phyloP scores from a whole-genome alignment of 2,329 filamentous ascomycete genomes.

The Scedosporium boydii region DNA sequence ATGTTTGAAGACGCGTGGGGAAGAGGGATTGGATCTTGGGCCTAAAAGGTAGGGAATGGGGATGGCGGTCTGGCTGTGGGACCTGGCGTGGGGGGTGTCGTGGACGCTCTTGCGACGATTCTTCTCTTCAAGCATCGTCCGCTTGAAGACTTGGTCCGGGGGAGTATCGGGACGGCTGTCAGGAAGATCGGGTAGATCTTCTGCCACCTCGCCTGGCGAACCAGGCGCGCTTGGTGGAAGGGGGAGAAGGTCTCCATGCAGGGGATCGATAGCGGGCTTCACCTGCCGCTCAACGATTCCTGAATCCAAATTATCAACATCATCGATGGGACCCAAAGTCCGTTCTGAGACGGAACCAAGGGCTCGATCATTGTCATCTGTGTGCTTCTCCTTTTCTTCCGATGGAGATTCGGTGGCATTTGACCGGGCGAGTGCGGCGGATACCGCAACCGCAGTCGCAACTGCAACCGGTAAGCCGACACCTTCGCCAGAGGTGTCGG shows the following conservation, averaged over 20 bases:
- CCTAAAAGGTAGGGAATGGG: constrained; percentile 46
- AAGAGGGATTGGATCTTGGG: constrained; percentile 33
- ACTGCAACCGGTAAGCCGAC: constrained; percentile 41
- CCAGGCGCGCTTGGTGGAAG: constrained; percentile 51
- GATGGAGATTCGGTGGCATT: constrained; percentile 35
- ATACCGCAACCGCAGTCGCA: constrained; percentile 33
- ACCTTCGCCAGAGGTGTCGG: constrained; percentile 62
- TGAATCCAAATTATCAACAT: constrained; percentile 33
- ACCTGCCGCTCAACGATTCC: constrained; percentile 49
- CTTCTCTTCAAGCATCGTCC: constrained; percentile 19
- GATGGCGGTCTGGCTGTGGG: constrained; percentile 48
- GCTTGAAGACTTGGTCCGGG: not conserved
- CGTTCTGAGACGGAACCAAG: constrained; percentile 9
- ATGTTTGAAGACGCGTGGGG: constrained; percentile 27
- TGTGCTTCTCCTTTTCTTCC: constrained; percentile 26
- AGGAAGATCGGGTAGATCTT: constrained; percentile 43
- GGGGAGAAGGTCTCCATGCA: constrained; percentile 55
- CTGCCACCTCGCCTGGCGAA: constrained; percentile 29
- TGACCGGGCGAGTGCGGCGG: constrained; percentile 28
- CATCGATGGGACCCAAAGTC: constrained; percentile 13
- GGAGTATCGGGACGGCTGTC: constrained; percentile 51
- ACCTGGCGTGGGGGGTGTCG: constrained; percentile 29
- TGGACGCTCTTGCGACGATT: constrained; percentile 22
- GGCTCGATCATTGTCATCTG: constrained; percentile 11
- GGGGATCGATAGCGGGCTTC: constrained; percentile 57